Percentiles rank a stretch among this genome's conserved stretches.
Evolutionary conservation across 257 asterid genomes (phyloP).

Genomic region (Solanum neorickii): DNA sequence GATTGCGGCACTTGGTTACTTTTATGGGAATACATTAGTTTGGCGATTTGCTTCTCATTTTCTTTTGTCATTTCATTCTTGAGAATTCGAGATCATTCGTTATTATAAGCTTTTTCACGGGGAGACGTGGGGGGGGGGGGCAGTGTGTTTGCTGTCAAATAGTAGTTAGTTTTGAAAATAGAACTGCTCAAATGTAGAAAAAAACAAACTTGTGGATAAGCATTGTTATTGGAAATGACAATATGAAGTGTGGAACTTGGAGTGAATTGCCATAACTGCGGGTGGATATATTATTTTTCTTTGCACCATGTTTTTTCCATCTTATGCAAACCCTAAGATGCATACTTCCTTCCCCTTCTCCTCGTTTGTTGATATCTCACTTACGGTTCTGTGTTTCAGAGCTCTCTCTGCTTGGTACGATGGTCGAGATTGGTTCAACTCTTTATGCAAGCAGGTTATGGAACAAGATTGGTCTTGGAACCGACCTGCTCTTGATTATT

Average conservation of each 20-base stretch:
- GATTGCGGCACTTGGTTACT: neutral
- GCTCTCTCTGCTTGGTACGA: conserved; percentile 84
- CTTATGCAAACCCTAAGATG: neutral
- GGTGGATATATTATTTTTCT: neutral
- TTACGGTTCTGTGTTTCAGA: conserved; percentile 21
- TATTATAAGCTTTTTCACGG: neutral
- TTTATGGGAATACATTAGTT: neutral
- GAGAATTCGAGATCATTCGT: neutral
- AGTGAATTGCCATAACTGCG: neutral
- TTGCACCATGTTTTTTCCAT: neutral
- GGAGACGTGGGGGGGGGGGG: neutral
- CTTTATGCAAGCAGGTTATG: conserved; percentile 78
- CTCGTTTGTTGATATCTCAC: neutral
- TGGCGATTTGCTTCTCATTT: neutral
- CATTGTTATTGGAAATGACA: neutral
- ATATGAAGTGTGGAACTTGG: neutral
- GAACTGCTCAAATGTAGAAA: neutral
- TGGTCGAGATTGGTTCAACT: conserved; percentile 74
- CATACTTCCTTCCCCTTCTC: neutral
- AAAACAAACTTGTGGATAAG: neutral
- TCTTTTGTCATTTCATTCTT: neutral
- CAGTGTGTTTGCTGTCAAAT: neutral
- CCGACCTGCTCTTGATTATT: conserved; percentile 94
- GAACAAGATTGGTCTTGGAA: conserved; percentile 99
- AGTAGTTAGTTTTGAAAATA: neutral